Conservation (phyloP, 305 asterid species). For the Fraxinus paxiana region DNA sequence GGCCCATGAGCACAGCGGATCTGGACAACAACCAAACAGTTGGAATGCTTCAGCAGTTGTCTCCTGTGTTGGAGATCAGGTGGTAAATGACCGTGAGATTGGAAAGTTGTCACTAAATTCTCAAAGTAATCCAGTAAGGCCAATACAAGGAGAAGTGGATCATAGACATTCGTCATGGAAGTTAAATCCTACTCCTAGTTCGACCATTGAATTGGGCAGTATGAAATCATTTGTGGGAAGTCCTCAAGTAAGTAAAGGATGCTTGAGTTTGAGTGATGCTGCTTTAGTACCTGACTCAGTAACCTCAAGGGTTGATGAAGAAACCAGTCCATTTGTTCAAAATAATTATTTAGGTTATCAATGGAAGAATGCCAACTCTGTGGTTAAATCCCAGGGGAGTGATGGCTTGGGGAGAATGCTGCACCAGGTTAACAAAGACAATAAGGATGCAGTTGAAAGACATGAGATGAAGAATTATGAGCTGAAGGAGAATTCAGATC, state of each 20-base stretch:
- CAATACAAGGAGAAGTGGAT: neutral
- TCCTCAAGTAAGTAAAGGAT: constrained; percentile 39
- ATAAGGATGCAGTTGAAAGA: constrained; percentile 33
- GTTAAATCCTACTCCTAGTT: neutral
- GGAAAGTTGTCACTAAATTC: neutral
- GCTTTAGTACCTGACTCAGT: constrained; percentile 35
- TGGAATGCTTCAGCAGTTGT: constrained; percentile 31
- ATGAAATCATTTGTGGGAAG: constrained; percentile 21
- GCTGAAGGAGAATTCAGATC: neutral
- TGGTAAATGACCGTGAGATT: neutral
- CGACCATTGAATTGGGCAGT: constrained; percentile 22
- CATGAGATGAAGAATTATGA: constrained; percentile 42
- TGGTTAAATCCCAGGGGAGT: constrained; percentile 42
- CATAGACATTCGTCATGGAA: neutral
- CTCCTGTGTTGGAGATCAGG: neutral
- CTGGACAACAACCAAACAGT: constrained; percentile 40
- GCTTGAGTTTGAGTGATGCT: constrained; percentile 41
- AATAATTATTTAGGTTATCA: constrained; percentile 42
- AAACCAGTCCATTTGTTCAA: constrained; percentile 39
- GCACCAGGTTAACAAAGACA: constrained; percentile 37
- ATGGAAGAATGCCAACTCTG: constrained; percentile 55
- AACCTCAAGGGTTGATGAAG: constrained; percentile 35
- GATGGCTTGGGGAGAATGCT: constrained; percentile 40
- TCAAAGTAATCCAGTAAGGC: neutral
- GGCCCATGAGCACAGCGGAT: constrained; percentile 35